Conservation (phyloP, 345 rosid genomes). For the Viola odorata region DNA sequence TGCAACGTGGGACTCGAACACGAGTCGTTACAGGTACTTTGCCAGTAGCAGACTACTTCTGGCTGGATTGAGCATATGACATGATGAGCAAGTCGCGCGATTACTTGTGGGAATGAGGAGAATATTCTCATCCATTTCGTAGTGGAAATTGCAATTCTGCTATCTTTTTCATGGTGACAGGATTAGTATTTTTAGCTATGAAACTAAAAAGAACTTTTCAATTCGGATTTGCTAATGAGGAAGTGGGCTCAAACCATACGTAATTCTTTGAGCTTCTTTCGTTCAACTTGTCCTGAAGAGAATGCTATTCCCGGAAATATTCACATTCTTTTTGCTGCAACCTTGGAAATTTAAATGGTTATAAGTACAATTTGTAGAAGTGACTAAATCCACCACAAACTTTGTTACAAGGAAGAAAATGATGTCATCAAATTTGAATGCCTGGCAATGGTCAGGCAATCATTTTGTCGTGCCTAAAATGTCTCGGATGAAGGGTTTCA, state of each 20-base stretch:
- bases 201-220: not conserved
- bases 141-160: not conserved
- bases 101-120: not conserved
- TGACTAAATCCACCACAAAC: not conserved
- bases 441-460: not conserved
- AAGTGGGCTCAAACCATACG: not conserved
- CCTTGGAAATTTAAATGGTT: not conserved
- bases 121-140: not conserved
- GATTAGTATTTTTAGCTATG: not conserved
- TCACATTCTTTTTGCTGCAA: constrained; percentile 3
- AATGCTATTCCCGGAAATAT: constrained; percentile 22
- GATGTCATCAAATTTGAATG: constrained; percentile 13
- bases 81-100: not conserved
- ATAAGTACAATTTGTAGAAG: too few relatives aligned
- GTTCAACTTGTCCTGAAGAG: constrained; percentile 14
- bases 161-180: not conserved
- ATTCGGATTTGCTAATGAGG: not conserved
- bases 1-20: not conserved
- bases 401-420: constrained; percentile 1
- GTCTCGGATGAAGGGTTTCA: not conserved
- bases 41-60: not conserved
- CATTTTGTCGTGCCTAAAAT: not conserved
- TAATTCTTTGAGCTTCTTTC: constrained; percentile 2
- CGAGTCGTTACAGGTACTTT: not conserved
- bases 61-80: too few relatives aligned